Percentiles rank a stretch among this genome's conserved stretches.
phyloP scores from a whole-genome alignment of 2,329 filamentous ascomycete species.

The Sporothrix schenckii region DNA sequence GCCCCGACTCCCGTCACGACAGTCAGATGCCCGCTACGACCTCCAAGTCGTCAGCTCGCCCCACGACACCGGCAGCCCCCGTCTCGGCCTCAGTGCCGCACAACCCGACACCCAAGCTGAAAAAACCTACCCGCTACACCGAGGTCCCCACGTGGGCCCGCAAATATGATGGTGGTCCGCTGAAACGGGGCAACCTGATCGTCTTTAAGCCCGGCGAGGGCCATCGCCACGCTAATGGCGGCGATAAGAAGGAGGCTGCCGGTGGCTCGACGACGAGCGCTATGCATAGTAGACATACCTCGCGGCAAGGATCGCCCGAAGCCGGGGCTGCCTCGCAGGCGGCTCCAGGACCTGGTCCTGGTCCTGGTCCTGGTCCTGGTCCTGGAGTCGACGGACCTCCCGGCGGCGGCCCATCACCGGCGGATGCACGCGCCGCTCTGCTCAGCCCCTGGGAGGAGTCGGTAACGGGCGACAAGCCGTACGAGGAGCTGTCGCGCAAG shows the following conservation, averaged over 20 bases:
- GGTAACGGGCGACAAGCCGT: conserved; percentile 70
- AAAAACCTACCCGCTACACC: conserved; percentile 45
- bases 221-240: conserved; percentile 46
- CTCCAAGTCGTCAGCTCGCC: neutral
- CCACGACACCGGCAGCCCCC: neutral
- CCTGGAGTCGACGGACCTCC: neutral
- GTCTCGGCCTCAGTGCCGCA: neutral
- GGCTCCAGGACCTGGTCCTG: neutral
- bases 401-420: conserved; percentile 29
- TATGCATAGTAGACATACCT: conserved; percentile 51
- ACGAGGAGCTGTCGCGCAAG: conserved; percentile 72
- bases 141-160: conserved; percentile 56
- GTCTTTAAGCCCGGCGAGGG: conserved; percentile 47
- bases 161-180: conserved; percentile 45
- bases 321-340: neutral
- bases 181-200: conserved; percentile 51
- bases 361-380: too few relatives aligned
- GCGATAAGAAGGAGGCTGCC: conserved; percentile 31
- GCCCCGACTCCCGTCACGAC: neutral
- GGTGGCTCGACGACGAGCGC: conserved; percentile 38
- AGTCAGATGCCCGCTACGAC: neutral
- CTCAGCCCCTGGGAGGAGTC: conserved; percentile 66
- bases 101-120: neutral
- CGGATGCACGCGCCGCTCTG: conserved; percentile 37
- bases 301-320: conserved; percentile 50